Evolutionary conservation across 1,284 basidiomycete genomes (phyloP).

Genomic region (Rhodotorula sp.): DNA sequence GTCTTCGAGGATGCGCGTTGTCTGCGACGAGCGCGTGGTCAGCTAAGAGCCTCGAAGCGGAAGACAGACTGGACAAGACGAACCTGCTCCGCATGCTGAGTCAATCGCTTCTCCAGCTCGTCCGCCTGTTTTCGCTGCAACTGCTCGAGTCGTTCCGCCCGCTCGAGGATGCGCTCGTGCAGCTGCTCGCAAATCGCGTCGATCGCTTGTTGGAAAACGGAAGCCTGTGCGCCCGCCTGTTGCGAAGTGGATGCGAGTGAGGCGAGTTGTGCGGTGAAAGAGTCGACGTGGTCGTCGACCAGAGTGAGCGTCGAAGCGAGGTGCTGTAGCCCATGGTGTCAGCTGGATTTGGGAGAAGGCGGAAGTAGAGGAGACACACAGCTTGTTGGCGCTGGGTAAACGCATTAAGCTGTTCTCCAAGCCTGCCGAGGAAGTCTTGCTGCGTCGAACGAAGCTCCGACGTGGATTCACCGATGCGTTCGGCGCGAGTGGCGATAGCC

Average conservation of each 20-base stretch:
- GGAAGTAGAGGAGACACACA: background rate
- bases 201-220: conserved; percentile 23
- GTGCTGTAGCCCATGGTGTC: background rate
- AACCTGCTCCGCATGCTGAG: conserved; percentile 5
- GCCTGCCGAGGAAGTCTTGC: conserved; percentile 2
- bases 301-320: conserved; percentile 2
- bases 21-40: background rate
- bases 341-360: too few relatives aligned
- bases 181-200: conserved; percentile 23
- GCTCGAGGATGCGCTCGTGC: background rate
- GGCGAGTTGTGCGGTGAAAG: conserved; percentile 1
- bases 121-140: conserved; percentile 2
- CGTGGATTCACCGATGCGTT: conserved; percentile 12
- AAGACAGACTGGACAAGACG: background rate
- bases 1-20: background rate
- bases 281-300: background rate
- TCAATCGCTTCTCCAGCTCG: conserved; percentile 7
- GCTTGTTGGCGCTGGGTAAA: conserved; percentile 5
- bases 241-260: background rate
- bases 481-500: conserved; percentile 11
- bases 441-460: conserved; percentile 16
- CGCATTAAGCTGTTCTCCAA: conserved; percentile 1
- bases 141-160: background rate
- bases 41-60: too few relatives aligned
- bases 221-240: background rate